Evolutionary conservation across 441 rosid species (phyloP), one percentile per base, ranked within the genome.

Genomic region (Biscutella auriculata): DNA sequence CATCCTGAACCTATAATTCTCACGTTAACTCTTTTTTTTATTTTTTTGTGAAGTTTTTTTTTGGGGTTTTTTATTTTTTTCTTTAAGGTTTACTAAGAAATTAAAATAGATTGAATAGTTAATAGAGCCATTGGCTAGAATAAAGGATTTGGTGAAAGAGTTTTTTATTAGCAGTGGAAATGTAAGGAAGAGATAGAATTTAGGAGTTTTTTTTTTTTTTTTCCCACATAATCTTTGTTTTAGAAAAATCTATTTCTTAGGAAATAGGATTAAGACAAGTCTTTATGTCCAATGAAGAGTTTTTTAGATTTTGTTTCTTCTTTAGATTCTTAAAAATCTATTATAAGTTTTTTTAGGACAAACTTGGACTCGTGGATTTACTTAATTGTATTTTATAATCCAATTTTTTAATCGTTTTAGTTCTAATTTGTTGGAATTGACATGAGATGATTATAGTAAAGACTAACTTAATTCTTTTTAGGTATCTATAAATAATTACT

Each of bases 1-100:
- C 83, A 83, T 86, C 87, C 83, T 74, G 80, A 58, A 51, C 70
- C 65, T 19, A 19, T 66, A 53, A 53, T 65, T 68, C 59, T 70
- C 66, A 59, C 54, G 70, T 53, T 6, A 65, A 57, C 44, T 62
- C 57, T 59, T 57, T 65, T 64, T 46, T 63, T 37, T 30, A 63
- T 5, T 2, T 49, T n/a, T 60, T 5, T 21, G 30, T 14, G n/a
- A n/a, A n/a, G 23, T 19, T 19, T 19, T 19, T 19, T 19, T 1
- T 19, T 19, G 2, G 4, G 4, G 23, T 34, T 11, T 30, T 13
- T 25, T 47, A 15, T 43, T 15, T 16, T 10, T 34, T 10, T 3
- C n/a, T 42, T 48, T 11, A 43, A 19, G 47, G 59, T 48, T 57
- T 9, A 15, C n/a, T 58, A 39, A 45, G 45, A 44, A 63, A 58